Evolutionary conservation across 768 basidiomycete genomes (phyloP).

Genomic region (Hysterangium stoloniferum): DNA sequence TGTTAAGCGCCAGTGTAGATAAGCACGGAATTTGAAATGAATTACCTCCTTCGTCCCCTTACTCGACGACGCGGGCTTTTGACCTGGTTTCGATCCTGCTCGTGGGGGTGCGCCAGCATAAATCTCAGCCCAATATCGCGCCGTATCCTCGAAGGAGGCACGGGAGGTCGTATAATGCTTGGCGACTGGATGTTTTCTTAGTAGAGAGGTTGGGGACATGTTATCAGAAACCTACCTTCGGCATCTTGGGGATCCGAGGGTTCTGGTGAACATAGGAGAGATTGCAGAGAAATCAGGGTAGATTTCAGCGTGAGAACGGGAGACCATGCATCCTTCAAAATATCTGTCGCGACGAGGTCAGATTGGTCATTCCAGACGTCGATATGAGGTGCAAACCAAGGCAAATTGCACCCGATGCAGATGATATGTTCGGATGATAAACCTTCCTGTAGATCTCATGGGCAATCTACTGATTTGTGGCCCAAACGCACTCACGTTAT

Average conservation of each 20-base stretch:
- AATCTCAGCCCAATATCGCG: constrained; percentile 87
- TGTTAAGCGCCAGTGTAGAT: neutral
- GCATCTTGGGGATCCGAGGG: constrained; percentile 97
- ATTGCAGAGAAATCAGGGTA: constrained; percentile 91
- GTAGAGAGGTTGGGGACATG: neutral
- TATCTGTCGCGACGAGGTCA: constrained; percentile 22
- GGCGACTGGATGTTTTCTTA: constrained; percentile 46
- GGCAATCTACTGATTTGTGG: too few species aligned
- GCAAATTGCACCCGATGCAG: constrained; percentile 91
- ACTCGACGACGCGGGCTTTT: constrained; percentile 1
- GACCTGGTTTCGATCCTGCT: constrained; percentile 11
- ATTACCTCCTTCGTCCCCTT: neutral
- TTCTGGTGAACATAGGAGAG: constrained; percentile 86
- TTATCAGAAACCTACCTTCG: constrained; percentile 35
- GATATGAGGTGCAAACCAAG: constrained; percentile 55
- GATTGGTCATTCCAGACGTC: constrained; percentile 16
- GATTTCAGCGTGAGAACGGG: constrained; percentile 95
- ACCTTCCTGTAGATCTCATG: constrained; percentile 44
- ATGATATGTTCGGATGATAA: constrained; percentile 94
- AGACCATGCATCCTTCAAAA: constrained; percentile 81
- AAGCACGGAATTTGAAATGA: neutral
- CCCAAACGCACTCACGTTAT: constrained; percentile 46
- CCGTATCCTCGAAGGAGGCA: constrained; percentile 83
- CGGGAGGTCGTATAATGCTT: constrained; percentile 93
- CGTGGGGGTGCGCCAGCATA: constrained; percentile 69